Base-by-base conservation (phyloP, 2,329 filamentous ascomycete genomes). In the Pseudogymnoascus sp. region DNA sequence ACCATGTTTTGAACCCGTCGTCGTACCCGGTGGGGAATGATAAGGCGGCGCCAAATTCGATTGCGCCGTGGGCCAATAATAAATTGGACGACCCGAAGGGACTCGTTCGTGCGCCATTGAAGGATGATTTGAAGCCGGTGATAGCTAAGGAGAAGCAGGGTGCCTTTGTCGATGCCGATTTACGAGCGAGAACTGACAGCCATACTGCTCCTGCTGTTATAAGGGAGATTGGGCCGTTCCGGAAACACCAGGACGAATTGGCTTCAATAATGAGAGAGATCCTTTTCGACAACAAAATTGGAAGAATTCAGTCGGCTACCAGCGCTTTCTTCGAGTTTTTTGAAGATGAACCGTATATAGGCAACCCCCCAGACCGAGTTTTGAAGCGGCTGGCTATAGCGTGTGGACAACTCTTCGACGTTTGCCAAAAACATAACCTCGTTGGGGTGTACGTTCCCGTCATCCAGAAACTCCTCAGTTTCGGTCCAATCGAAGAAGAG, bases 401-500 rank as follows among this genome's bases (percentile, higher is more conserved):
- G 13, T 59, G 57, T 45, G 23, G 15, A 10, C 30, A 23, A 59
- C 57, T 59, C 15, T 59, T 39, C 30, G 33, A 41, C 13, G 38
- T 12, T 30, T 59, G 57, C 23, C 34, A 23, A 21, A 37, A 8
- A 28, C 30, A 59, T 15, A 39, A 39, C 19, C 19, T 19, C 1
- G 4, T 59, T 13, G 57, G 38, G 6, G 15, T 9, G 3, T 59
- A 39, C 38, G 38, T 59, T 52, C 57, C 57, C 21, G 57, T 59
- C 23, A 26, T 59, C 34, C 34, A 59, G 39, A 56, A 28, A 19
- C 19, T 59, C 10, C 38, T 59, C 26, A 55, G 39, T 8, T 5
- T 28, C 9, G 58, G 58, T 13, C 58, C 58, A n/a, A 21, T 61
- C 3, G 41, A 60, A 5, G 58, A 60, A 39, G 34, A 33, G 9